Evolutionary conservation across 306 rosid species (phyloP).

Genomic region (Arachis stenosperma): DNA sequence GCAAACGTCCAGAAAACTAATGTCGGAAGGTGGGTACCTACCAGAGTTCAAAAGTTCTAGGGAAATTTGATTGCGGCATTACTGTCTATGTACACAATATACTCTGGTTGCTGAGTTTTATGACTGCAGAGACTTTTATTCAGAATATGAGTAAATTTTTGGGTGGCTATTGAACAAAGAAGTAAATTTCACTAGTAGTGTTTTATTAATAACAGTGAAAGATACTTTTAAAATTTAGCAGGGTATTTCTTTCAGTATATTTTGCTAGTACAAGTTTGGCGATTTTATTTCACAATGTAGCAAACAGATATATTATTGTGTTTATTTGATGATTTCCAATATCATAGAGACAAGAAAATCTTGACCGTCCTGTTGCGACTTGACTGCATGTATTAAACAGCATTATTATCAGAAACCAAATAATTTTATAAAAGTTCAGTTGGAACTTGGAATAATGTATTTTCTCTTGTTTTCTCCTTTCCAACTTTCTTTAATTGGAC

Average conservation of each 20-base stretch:
- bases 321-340: too few relatives aligned
- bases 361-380: neutral
- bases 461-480: neutral
- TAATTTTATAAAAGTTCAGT: neutral
- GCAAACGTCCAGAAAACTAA: neutral
- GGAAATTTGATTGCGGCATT: constrained; percentile 10
- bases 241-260: too few relatives aligned
- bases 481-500: neutral
- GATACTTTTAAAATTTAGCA: too few relatives aligned
- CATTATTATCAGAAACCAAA: neutral
- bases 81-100: neutral
- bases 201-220: too few relatives aligned
- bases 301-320: too few relatives aligned
- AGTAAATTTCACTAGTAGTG: too few relatives aligned
- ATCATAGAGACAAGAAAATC: too few relatives aligned
- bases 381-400: neutral
- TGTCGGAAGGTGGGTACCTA: neutral
- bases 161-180: too few relatives aligned
- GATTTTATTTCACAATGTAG: too few relatives aligned
- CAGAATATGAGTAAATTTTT: neutral
- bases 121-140: too few relatives aligned
- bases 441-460: neutral
- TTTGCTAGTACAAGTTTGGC: too few relatives aligned
- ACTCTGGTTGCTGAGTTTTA: neutral
- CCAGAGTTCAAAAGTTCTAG: neutral